A percentile compares a stretch with the other conserved stretches of the same genome.
These are phyloP conservation scores for Trypanosoma congolense DNA, from an alignment of 208 protist species.

Conservation along the genomic window DNA sequence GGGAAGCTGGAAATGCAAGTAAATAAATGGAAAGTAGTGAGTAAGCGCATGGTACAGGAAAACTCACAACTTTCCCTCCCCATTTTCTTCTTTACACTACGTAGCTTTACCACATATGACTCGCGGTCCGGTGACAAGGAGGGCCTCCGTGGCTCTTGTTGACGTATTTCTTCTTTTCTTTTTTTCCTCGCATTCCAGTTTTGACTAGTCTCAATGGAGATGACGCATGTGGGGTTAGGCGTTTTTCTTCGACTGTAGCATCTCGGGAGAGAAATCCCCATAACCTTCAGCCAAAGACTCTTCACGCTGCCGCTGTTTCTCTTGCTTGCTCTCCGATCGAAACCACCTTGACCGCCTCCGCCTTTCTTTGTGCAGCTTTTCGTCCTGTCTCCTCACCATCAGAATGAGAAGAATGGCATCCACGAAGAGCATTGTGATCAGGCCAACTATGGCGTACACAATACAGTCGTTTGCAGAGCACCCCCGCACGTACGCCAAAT, in stretches of 20 bases:
- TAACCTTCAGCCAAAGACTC: neutral
- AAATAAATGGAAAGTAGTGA: no score
- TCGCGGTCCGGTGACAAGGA: no score
- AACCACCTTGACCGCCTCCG: neutral
- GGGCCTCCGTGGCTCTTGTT: no score
- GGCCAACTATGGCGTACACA: slow-evolving; percentile 48
- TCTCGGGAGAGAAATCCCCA: neutral
- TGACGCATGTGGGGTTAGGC: slow-evolving; percentile 5
- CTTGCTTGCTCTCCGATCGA: neutral
- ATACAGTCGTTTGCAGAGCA: slow-evolving; percentile 41
- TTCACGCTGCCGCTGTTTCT: slow-evolving; percentile 1
- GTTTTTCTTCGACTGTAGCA: slow-evolving; percentile 15
- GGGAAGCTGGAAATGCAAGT: no score
- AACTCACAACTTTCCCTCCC: no score
- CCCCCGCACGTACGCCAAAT: slow-evolving; percentile 54
- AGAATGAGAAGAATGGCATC: slow-evolving; percentile 64
- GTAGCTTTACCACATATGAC: no score
- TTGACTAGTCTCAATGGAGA: neutral
- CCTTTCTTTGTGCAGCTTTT: slow-evolving; percentile 30
- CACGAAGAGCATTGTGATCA: slow-evolving; percentile 68
- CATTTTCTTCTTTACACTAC: no score
- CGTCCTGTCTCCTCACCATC: slow-evolving; percentile 51
- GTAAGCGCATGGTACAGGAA: no score
- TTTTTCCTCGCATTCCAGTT: neutral
- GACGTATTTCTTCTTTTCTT: no score